Conservation (phyloP, 257 asterid genomes). For the Plantago ovata region DNA sequence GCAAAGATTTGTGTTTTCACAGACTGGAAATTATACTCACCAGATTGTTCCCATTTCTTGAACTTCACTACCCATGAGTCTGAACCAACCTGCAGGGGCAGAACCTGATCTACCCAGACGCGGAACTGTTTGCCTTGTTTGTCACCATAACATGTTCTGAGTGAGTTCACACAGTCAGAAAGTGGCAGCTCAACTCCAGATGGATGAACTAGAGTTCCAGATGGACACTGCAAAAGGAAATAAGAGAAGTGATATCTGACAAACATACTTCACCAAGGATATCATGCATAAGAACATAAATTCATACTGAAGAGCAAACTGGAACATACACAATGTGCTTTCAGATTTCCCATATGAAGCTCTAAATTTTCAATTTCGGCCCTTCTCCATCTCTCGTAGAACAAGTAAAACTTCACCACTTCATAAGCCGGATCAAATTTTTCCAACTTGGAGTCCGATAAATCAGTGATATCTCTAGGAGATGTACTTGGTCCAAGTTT, state of each 20-base stretch:
- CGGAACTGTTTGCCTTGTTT: slow-evolving; percentile 59
- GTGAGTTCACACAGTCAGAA: slow-evolving; percentile 44
- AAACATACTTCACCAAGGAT: not conserved
- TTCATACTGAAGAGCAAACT: slow-evolving; percentile 16
- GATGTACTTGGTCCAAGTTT: slow-evolving; percentile 81
- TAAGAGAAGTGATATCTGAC: not conserved
- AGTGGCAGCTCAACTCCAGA: slow-evolving; percentile 69
- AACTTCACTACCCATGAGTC: slow-evolving; percentile 80
- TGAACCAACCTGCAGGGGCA: slow-evolving; percentile 57
- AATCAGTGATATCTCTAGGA: slow-evolving; percentile 69
- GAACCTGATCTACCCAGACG: slow-evolving; percentile 92
- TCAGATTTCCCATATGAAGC: slow-evolving; percentile 55
- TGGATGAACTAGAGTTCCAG: slow-evolving; percentile 68
- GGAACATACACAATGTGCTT: slow-evolving; percentile 69
- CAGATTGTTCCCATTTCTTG: slow-evolving; percentile 89
- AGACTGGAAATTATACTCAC: slow-evolving; percentile 30
- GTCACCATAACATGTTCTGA: slow-evolving; percentile 58
- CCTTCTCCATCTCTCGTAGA: slow-evolving; percentile 88
- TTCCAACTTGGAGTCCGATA: slow-evolving; percentile 59
- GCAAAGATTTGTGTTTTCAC: not conserved
- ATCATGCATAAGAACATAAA: too few relatives aligned
- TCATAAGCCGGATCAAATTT: slow-evolving; percentile 78
- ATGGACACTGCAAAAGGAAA: slow-evolving; percentile 48
- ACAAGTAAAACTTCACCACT: slow-evolving; percentile 74
- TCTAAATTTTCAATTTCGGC: slow-evolving; percentile 82